phyloP scores from a whole-genome alignment of 352 stramenopile species.

The Phytophthora sp. region DNA sequence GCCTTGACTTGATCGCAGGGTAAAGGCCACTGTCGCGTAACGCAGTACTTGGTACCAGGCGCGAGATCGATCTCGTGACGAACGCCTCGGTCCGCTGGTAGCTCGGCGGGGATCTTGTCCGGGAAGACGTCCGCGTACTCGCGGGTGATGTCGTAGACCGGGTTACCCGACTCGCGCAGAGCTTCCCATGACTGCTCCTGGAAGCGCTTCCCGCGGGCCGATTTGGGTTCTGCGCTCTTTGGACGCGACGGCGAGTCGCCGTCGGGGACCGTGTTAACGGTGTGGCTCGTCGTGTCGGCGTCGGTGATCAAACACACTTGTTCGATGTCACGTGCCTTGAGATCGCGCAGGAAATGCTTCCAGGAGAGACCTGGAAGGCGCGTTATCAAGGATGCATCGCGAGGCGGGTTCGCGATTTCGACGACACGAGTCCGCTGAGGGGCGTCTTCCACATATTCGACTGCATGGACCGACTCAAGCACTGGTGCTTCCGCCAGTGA shows the following conservation, averaged over 20 bases:
- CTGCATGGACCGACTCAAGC: too few relatives aligned
- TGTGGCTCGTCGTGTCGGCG: not conserved
- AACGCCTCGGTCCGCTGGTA: conserved; percentile 6
- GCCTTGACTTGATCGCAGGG: too few relatives aligned
- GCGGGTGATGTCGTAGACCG: conserved; percentile 8
- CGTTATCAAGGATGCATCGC: conserved; percentile 1
- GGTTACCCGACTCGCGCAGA: not conserved
- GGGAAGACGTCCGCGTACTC: conserved; percentile 29
- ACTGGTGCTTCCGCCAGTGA: too few relatives aligned
- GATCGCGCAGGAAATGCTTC: conserved; percentile 6
- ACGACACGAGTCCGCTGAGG: not conserved
- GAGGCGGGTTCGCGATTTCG: conserved; percentile 7
- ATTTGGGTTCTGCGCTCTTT: not conserved
- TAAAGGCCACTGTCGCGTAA: not conserved
- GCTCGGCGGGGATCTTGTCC: conserved; percentile 20
- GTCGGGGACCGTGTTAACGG: not conserved
- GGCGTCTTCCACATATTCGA: not conserved
- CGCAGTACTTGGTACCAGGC: conserved; percentile 8
- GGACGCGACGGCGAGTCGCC: not conserved
- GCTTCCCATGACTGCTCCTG: not conserved
- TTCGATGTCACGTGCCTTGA: not conserved
- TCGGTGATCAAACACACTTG: not conserved
- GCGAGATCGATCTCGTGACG: conserved; percentile 19
- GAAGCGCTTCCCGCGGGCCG: not conserved
- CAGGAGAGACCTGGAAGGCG: conserved; percentile 3